These are phyloP conservation scores for Aspergillus thermomutatus DNA, from an alignment of 2,329 filamentous ascomycete genomes.

Conservation along the genomic window DNA sequence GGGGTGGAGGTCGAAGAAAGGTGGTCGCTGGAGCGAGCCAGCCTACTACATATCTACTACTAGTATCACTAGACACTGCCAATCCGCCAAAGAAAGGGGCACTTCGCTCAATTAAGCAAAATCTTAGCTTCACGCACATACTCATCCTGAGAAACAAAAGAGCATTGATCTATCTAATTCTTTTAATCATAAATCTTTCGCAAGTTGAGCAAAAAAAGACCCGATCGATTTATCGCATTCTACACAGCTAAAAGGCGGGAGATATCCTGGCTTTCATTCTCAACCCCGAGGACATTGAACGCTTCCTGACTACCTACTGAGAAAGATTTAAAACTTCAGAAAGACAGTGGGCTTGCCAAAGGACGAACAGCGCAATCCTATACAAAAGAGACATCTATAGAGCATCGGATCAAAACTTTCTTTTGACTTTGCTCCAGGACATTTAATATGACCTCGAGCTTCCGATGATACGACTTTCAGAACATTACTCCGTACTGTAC, in stretches of 20 bases:
- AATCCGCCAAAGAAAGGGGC: slow-evolving; percentile 33
- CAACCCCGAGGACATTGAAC: not conserved
- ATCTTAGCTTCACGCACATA: slow-evolving; percentile 4
- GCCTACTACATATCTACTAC: too few species aligned
- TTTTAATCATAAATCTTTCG: not conserved
- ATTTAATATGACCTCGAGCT: not conserved
- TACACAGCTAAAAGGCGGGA: not conserved
- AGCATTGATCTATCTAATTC: not conserved
- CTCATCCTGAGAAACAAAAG: not conserved
- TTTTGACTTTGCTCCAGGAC: not conserved
- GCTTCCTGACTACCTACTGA: not conserved
- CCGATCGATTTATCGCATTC: not conserved
- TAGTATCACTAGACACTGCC: slow-evolving; percentile 8
- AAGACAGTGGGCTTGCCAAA: not conserved
- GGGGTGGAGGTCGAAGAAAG: slow-evolving; percentile 19
- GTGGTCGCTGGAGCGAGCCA: slow-evolving; percentile 14
- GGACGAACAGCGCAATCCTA: not conserved
- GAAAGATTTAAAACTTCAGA: not conserved
- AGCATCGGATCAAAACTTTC: not conserved
- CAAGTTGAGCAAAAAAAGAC: not conserved
- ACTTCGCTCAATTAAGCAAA: slow-evolving; percentile 8
- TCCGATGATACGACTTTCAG: not conserved
- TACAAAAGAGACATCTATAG: not conserved
- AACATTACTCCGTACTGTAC: not conserved
- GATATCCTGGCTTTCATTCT: not conserved